phyloP scores from a whole-genome alignment of 352 stramenopile genomes.

The Phytopythium helicoides region DNA sequence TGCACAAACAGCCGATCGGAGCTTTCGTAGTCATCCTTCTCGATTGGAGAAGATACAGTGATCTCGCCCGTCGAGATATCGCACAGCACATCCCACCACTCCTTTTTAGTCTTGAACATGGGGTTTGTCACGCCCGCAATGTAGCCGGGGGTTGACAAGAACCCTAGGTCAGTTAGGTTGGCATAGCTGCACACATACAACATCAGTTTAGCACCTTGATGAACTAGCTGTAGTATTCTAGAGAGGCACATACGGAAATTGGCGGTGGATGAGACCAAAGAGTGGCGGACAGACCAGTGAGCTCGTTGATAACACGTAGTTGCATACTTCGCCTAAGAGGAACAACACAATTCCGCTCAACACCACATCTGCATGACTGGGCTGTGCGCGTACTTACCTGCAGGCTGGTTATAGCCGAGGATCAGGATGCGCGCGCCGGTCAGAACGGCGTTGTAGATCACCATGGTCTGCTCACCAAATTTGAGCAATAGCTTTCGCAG shows the following conservation, averaged over 20 bases:
- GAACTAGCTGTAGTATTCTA: too few relatives aligned
- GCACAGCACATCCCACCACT: conserved; percentile 91
- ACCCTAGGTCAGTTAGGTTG: conserved; percentile 87
- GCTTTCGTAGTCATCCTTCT: conserved; percentile 76
- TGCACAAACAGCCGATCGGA: conserved; percentile 71
- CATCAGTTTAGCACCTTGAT: background rate
- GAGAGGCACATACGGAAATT: conserved; percentile 52
- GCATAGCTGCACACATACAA: conserved; percentile 51
- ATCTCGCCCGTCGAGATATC: conserved; percentile 85
- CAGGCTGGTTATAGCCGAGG: conserved; percentile 80
- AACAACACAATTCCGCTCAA: background rate
- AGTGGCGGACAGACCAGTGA: conserved; percentile 81
- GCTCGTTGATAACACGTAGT: conserved; percentile 83
- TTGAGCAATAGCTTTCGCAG: conserved; percentile 65
- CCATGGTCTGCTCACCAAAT: conserved; percentile 84
- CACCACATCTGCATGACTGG: background rate
- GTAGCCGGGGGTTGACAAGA: conserved; percentile 79
- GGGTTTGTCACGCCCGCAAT: conserved; percentile 91
- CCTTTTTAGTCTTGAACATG: conserved; percentile 90
- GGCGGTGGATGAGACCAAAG: conserved; percentile 71
- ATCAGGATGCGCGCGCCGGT: conserved; percentile 76
- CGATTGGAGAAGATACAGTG: conserved; percentile 44
- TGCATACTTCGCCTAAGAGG: conserved; percentile 65
- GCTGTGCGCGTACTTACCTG: conserved; percentile 18
- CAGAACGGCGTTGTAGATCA: conserved; percentile 86